A percentile compares a stretch with the other conserved stretches of the same genome.
phyloP scores from a whole-genome alignment of 352 stramenopile genomes.

The Globisporangium apiculatum region DNA sequence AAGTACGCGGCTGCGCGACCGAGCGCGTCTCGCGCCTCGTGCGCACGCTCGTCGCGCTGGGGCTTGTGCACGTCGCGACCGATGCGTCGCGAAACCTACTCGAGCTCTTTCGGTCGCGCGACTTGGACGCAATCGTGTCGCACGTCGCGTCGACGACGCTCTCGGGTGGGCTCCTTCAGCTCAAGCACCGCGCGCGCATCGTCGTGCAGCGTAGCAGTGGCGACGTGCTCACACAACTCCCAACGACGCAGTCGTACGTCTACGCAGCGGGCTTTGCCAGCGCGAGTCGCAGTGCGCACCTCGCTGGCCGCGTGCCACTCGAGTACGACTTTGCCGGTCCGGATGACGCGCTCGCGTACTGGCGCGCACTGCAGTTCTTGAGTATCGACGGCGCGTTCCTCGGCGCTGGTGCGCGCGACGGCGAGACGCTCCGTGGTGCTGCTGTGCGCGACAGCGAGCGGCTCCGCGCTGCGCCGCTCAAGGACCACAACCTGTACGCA shows the following conservation, averaged over 20 bases:
- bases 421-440: conserved; percentile 38
- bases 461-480: conserved; percentile 44
- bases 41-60: conserved; percentile 63
- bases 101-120: conserved; percentile 46
- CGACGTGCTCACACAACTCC: conserved; percentile 38
- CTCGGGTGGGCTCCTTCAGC: conserved; percentile 53
- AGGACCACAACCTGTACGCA: conserved; percentile 62
- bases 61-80: conserved; percentile 44
- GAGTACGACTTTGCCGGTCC: conserved; percentile 33
- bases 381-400: conserved; percentile 56
- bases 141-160: conserved; percentile 69
- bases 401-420: conserved; percentile 25
- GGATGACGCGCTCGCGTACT: conserved; percentile 55
- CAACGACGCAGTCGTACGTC: conserved; percentile 48
- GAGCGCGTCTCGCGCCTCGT: conserved; percentile 67
- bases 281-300: conserved; percentile 43
- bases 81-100: conserved; percentile 52
- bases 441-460: conserved; percentile 31
- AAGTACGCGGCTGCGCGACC: conserved; percentile 60
- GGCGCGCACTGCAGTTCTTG: conserved; percentile 66
- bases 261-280: conserved; percentile 54
- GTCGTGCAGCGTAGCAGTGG: conserved; percentile 35
- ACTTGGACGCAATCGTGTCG: conserved; percentile 73
- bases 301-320: conserved; percentile 47
- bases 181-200: conserved; percentile 44